Evolutionary conservation across 2,329 filamentous ascomycete species (phyloP).

Genomic region (Aspergillus transmontanensis): DNA sequence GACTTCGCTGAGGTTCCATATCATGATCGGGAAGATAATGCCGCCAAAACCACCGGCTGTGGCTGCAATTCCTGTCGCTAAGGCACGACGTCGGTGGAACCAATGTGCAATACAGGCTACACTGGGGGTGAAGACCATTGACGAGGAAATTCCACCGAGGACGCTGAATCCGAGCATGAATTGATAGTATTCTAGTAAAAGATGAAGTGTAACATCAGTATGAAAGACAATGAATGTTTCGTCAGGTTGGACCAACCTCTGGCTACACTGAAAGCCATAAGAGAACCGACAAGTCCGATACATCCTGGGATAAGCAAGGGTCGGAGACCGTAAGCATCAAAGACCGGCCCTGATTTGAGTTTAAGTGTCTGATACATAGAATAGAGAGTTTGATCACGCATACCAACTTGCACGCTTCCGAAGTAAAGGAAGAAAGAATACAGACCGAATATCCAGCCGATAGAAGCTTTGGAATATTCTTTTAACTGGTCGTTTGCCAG

Average conservation of each 20-base stretch:
- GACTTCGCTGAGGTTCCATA: background rate
- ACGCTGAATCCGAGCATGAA: slow-evolving; percentile 3
- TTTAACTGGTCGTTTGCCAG: background rate
- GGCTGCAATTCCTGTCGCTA: background rate
- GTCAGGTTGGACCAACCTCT: background rate
- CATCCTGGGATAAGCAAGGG: background rate
- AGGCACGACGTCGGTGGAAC: slow-evolving; percentile 1
- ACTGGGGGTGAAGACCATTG: background rate
- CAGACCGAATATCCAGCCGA: slow-evolving; percentile 4
- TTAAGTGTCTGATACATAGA: rapidly evolving
- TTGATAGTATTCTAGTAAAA: background rate
- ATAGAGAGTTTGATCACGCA: background rate
- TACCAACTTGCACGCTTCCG: slow-evolving; percentile 1
- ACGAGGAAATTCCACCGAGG: background rate
- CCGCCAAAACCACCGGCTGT: background rate
- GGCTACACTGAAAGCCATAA: background rate
- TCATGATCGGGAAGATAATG: slow-evolving; percentile 3
- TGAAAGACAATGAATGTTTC: background rate
- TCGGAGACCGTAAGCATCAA: background rate
- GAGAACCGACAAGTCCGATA: background rate
- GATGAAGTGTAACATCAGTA: background rate
- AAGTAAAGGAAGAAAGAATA: slow-evolving; percentile 5
- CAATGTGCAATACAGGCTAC: background rate
- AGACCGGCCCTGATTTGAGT: background rate
- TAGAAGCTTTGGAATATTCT: background rate